A percentile compares a stretch with the other conserved stretches of the same genome.
Evolutionary conservation across 2,329 filamentous ascomycete species (phyloP).

Genomic region (Phialocephala subalpina): DNA sequence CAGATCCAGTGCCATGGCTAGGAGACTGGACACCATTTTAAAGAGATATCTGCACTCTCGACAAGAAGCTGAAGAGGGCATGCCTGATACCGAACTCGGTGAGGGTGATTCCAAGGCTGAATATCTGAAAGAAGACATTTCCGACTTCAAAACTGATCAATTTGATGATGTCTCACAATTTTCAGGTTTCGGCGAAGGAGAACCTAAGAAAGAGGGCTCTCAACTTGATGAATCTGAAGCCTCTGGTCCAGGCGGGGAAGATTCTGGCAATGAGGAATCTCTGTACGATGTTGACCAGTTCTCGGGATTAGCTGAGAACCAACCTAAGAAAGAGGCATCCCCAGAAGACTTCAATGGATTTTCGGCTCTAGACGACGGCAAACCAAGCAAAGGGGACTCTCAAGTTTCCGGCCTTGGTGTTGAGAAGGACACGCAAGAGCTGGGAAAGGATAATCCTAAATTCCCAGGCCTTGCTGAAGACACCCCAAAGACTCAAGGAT

Average conservation of each 20-base stretch:
- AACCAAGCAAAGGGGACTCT: not conserved
- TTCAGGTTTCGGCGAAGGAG: not conserved
- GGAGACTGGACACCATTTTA: slow-evolving; percentile 17
- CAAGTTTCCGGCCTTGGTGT: not conserved
- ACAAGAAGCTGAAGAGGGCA: not conserved
- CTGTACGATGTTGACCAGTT: not conserved
- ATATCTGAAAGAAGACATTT: not conserved
- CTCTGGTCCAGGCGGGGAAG: not conserved
- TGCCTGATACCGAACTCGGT: not conserved
- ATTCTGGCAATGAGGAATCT: not conserved
- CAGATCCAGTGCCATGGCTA: not conserved
- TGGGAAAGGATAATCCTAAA: not conserved
- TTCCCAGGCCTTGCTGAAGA: slow-evolving; percentile 6
- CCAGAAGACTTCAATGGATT: not conserved
- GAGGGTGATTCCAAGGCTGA: not conserved
- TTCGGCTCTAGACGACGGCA: not conserved
- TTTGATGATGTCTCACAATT: not conserved
- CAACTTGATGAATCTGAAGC: not conserved
- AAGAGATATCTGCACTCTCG: not conserved
- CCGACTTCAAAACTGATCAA: not conserved
- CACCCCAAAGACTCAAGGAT: not conserved
- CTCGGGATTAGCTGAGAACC: not conserved
- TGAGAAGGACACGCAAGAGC: not conserved
- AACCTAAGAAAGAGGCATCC: not conserved
- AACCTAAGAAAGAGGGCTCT: not conserved